Evolutionary conservation across 495 filamentous ascomycete species (phyloP).

Genomic region (Penicillium herquei): DNA sequence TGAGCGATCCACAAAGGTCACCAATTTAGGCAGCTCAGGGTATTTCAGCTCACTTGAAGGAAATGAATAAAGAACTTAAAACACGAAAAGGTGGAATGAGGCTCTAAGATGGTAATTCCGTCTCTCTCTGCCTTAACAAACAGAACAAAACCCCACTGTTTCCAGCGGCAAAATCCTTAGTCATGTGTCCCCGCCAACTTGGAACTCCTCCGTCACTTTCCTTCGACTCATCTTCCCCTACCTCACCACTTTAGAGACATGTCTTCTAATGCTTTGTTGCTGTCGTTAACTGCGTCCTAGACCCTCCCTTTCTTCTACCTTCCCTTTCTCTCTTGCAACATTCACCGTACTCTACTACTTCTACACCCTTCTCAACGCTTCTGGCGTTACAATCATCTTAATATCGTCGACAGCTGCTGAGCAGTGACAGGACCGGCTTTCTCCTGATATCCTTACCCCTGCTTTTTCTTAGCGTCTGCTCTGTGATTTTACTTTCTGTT

Average conservation of each 20-base stretch:
- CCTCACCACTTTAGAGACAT: constrained; percentile 3
- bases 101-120: not conserved
- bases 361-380: constrained; percentile 15
- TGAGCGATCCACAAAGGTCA: not conserved
- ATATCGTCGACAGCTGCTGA: constrained; percentile 30
- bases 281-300: constrained; percentile 5
- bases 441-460: constrained; percentile 12
- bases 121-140: not conserved
- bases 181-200: constrained; percentile 19
- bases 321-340: constrained; percentile 13
- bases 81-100: not conserved
- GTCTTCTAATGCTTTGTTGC: constrained; percentile 4
- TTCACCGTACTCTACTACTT: constrained; percentile 2
- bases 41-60: not conserved
- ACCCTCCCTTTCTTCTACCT: constrained; percentile 8
- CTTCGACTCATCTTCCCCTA: constrained; percentile 5
- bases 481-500: constrained; percentile 19
- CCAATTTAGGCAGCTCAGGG: not conserved
- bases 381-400: constrained; percentile 15
- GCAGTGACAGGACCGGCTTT: constrained; percentile 31
- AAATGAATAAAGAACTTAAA: not conserved
- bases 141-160: constrained; percentile 13
- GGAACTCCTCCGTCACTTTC: constrained; percentile 14
- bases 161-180: constrained; percentile 23
- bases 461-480: constrained; percentile 12